Percentiles rank a stretch among this genome's conserved stretches.
phyloP scores from a whole-genome alignment of 176 grass and related monocot genomes.

The Puccinellia tenuiflora region DNA sequence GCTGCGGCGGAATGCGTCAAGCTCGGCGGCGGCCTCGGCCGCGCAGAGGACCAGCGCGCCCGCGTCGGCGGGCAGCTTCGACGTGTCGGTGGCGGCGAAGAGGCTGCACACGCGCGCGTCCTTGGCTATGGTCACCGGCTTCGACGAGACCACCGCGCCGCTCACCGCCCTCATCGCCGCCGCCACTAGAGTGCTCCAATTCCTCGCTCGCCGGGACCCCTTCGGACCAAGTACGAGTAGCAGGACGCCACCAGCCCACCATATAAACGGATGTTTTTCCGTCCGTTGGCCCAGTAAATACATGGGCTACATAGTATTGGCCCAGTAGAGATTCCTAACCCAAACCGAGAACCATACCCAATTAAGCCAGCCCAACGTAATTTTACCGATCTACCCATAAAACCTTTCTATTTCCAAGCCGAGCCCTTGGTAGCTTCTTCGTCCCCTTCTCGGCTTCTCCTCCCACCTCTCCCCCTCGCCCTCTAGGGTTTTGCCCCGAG shows the following conservation, averaged over 20 bases:
- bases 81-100: background rate
- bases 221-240: too few species aligned
- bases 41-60: background rate
- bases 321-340: background rate
- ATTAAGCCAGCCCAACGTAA: background rate
- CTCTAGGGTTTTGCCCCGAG: conserved; percentile 36
- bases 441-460: background rate
- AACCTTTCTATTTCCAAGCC: background rate
- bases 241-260: background rate
- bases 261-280: too few species aligned
- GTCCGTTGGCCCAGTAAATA: background rate
- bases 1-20: background rate
- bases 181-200: background rate
- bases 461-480: background rate
- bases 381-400: conserved; percentile 12
- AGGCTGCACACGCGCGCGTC: background rate
- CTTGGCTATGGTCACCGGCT: background rate
- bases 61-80: background rate
- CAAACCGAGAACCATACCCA: background rate
- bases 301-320: accelerated
- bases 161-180: conserved; percentile 21
- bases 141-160: conserved; percentile 8
- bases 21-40: conserved; percentile 19
- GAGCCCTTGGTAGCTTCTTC: background rate
- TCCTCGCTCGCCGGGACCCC: background rate